phyloP scores from a whole-genome alignment of 1,284 basidiomycete genomes.

The Hypsizygus ulmarius region DNA sequence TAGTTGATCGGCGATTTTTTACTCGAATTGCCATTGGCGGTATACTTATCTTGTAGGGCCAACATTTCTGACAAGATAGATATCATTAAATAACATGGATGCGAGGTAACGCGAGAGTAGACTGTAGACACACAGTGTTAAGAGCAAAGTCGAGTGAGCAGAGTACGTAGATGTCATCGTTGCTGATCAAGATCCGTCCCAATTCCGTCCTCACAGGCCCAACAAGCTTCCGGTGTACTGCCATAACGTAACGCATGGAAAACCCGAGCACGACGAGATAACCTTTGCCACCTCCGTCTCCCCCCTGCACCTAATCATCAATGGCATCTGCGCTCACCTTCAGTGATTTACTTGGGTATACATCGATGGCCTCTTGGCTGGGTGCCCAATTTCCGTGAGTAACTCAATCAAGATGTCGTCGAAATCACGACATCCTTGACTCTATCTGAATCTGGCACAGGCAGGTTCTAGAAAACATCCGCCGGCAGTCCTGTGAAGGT shows the following conservation, averaged over 20 bases:
- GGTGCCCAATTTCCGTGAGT: conserved; percentile 91
- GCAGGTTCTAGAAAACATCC: conserved; percentile 82
- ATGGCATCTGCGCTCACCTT: conserved; percentile 31
- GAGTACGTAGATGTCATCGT: neutral
- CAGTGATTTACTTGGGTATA: conserved; percentile 66
- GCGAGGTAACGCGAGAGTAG: no score
- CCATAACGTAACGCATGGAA: no score
- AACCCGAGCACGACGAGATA: neutral
- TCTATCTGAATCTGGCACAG: conserved; percentile 22
- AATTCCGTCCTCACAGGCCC: no score
- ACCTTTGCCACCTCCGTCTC: conserved; percentile 6
- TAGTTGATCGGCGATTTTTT: no score
- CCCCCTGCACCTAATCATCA: conserved; percentile 13
- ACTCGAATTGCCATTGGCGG: no score
- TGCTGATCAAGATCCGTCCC: no score
- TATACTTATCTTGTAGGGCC: no score
- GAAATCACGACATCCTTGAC: neutral
- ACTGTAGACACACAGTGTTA: no score
- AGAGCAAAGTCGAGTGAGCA: neutral
- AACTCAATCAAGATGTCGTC: neutral
- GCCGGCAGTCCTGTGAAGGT: conserved; percentile 75
- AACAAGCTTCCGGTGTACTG: neutral
- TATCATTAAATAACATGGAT: no score
- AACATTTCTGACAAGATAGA: no score
- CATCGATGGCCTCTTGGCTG: conserved; percentile 85